These are phyloP conservation scores for Streptanthus diversifolius DNA, from an alignment of 345 rosid genomes.

Conservation along the genomic window DNA sequence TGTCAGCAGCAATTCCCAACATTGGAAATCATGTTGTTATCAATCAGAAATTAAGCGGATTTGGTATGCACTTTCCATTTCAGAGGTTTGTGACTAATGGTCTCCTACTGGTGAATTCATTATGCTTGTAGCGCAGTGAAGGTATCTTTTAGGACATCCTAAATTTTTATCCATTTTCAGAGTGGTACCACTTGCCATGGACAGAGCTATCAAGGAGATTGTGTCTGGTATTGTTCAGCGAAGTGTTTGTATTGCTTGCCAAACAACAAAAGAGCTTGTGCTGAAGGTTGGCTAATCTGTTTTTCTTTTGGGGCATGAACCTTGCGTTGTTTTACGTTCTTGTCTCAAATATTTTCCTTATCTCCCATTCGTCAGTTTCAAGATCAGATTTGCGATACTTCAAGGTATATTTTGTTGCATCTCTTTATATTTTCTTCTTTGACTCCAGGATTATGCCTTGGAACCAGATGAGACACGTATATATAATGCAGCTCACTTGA, in stretches of 20 bases:
- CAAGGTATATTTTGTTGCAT: not conserved
- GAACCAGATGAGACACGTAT: conserved; percentile 89
- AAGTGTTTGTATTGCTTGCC: conserved; percentile 95
- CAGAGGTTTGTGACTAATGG: conserved; percentile 61
- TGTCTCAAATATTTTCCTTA: not conserved
- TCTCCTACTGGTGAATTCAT: conserved; percentile 1
- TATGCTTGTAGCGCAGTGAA: not conserved
- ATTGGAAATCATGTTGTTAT: conserved; percentile 77
- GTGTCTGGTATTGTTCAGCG: conserved; percentile 91
- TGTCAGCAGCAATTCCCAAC: conserved; percentile 67
- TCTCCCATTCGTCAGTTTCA: not conserved
- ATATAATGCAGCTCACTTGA: conserved; percentile 90
- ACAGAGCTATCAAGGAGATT: conserved; percentile 90
- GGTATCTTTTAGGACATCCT: not conserved
- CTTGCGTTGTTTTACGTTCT: not conserved
- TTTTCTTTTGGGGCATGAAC: not conserved
- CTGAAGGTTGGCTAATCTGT: conserved; percentile 57
- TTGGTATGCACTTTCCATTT: conserved; percentile 78
- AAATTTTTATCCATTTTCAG: conserved; percentile 34
- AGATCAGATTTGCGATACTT: not conserved
- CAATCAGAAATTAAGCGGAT: conserved; percentile 65
- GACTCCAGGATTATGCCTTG: conserved; percentile 74
- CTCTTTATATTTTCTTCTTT: not conserved
- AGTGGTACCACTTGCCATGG: conserved; percentile 87
- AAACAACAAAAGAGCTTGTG: conserved; percentile 96